phyloP scores from a whole-genome alignment of 2,329 filamentous ascomycete genomes.

The Colletotrichum sp. region DNA sequence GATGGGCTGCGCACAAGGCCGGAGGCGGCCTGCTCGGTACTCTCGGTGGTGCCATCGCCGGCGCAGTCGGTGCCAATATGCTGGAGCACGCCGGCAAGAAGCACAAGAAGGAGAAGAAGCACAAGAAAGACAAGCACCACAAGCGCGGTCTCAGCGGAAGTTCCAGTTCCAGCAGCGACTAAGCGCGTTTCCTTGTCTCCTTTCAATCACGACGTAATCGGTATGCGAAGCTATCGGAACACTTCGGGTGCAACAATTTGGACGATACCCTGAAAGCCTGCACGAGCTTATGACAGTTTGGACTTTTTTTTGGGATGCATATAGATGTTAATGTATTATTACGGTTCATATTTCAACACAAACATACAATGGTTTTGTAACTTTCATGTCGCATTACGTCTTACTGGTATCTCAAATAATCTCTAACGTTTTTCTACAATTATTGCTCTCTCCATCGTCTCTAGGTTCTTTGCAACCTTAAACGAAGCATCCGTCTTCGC shows the following conservation, averaged over 20 bases:
- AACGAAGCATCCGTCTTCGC: conserved; percentile 75
- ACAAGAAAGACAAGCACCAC: conserved; percentile 27
- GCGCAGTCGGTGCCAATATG: conserved; percentile 59
- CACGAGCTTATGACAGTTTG: not conserved
- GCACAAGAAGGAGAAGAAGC: conserved; percentile 34
- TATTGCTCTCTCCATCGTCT: conserved; percentile 42
- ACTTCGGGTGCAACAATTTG: not conserved
- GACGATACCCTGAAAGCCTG: not conserved
- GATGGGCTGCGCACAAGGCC: conserved; percentile 56
- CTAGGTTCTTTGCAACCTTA: conserved; percentile 61
- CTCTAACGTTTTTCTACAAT: not conserved
- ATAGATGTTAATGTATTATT: conserved; percentile 7
- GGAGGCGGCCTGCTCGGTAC: conserved; percentile 57
- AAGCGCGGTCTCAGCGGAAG: conserved; percentile 18
- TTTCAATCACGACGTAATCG: not conserved
- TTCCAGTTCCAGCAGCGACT: conserved; percentile 16
- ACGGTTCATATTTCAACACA: not conserved
- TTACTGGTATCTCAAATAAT: conserved; percentile 1
- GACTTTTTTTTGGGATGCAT: not conserved
- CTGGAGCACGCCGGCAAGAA: conserved; percentile 40
- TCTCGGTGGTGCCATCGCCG: conserved; percentile 53
- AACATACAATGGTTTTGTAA: not conserved
- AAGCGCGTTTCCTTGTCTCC: not conserved
- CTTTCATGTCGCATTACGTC: not conserved
- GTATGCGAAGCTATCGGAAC: not conserved